Base-by-base conservation (phyloP, 495 filamentous ascomycete genomes). In the Aspergillus incahuasiensis region DNA sequence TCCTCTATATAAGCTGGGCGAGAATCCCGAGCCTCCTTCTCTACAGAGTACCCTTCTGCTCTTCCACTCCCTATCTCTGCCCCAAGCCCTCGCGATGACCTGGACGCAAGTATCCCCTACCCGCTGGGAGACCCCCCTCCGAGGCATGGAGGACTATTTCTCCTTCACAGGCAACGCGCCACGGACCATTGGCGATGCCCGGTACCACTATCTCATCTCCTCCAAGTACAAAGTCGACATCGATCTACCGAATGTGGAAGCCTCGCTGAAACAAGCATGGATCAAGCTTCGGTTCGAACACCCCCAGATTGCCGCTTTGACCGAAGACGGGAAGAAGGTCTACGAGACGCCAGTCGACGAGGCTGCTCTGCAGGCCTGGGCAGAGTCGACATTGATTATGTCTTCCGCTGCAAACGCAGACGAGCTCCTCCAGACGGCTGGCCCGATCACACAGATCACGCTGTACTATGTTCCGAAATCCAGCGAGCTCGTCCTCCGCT, bases 381-480 rank as follows among this genome's bases (percentile, higher is more conserved):
- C 65, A 9, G 53, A n/a, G 2, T 60, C 55, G 28, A 68, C 65
- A 6, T 63, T 68, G 34, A 39, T 68, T 19, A 52, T 65, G n/a
- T 65, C 65, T 6, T 11, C 48, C n/a, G 58, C 55, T 24, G 25
- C 51, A 21, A 47, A 62, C 39, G 49, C 58, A 30, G 58, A 65
- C 19, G 58, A 63, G 16, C 48, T 65, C 13, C 58, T 58, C 42
- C n/a, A n/a, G 8, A 54, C 48, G 12, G 52, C 59, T 16, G 19
- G 8, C 7, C 54, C 54, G 6, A 42, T 56, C 6, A 61, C 57
- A 47, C 63, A 68, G 25, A 56, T 60, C 18, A 62, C 60, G 21
- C 22, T 68, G 13, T 68, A 68, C 56, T 68, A 65, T 22, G 11
- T 68, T 0, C 65, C 62, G 1, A 57, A 58, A 1, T 62, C 63